A percentile compares a stretch with the other conserved stretches of the same genome.
Conservation (phyloP, 2,329 filamentous ascomycete genomes). For the Lizonia empirigonia region DNA sequence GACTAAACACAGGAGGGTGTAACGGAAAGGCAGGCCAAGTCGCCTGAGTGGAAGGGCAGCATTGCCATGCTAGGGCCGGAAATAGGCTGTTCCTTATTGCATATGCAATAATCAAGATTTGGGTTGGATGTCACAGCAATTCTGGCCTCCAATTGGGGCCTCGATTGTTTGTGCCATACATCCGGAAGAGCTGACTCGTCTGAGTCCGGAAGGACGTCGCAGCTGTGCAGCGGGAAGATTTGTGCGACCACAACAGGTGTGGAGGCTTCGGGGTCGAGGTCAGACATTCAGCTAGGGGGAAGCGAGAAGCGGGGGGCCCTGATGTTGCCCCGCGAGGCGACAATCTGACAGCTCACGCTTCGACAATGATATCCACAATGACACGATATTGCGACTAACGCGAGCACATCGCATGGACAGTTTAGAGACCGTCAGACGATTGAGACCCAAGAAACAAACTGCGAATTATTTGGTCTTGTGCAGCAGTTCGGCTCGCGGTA, state of each 20-base stretch:
- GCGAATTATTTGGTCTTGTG: background rate
- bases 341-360: background rate
- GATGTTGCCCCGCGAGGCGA: background rate
- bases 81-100: conserved; percentile 1
- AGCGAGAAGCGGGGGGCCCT: conserved; percentile 1
- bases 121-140: background rate
- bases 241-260: conserved; percentile 1
- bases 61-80: conserved; percentile 2
- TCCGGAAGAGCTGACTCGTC: conserved; percentile 3
- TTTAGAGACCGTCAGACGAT: background rate
- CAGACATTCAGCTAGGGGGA: conserved; percentile 3
- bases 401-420: background rate
- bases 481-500: conserved; percentile 2
- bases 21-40: conserved; percentile 3
- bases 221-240: background rate
- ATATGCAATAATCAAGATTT: conserved; percentile 4
- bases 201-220: conserved; percentile 1
- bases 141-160: background rate
- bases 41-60: conserved; percentile 5
- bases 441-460: background rate
- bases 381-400: background rate
- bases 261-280: conserved; percentile 8
- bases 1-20: conserved; percentile 9
- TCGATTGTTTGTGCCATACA: background rate
- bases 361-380: background rate